Base-by-base conservation (phyloP, 768 basidiomycete genomes). In the Multifurca ochricompacta region DNA sequence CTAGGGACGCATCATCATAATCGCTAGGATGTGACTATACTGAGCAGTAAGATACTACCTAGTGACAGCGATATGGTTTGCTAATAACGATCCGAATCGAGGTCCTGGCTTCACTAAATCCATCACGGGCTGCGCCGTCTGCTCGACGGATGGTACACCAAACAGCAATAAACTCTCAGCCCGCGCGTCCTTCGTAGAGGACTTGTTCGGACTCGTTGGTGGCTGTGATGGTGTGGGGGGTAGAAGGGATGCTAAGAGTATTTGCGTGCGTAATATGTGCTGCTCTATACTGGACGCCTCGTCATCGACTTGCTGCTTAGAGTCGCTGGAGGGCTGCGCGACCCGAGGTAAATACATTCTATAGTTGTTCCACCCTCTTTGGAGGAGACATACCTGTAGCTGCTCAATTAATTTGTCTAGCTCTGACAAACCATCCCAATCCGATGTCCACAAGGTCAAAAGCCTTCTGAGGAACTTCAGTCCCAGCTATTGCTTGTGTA, bases 1-100 rank as follows among this genome's bases (percentile, higher is more conserved):
- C 21, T 44, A 52, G 31, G 14, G 18, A 21, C 40, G 28, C 27
- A 35, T 48, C 14, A 37, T n/a, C 32, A 32, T n/a, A 30, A 35
- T 32, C 32, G 42, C 13, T 14, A 30, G 46, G 40, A 19, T 36
- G 39, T 40, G 49, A 51, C 54, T 39, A 49, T 14, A 52, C n/a
- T 50, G 28, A 37, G 51, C 31, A 10, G 40, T 49, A 46, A 57
- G 40, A 56, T 63, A 66, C 48, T 64, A 63, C 36, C 57, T 43
- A 45, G 36, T 23, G 36, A 44, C 35, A 54, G 67, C 64, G 56
- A 69, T 66, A 60, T 70, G 75, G 48, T 79, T 83, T 53, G 87
- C 74, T 53, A 89, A 73, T 42, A 91, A 69, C 64, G 90, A 71
- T 14, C 86, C 86, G 68, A 91, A 88, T 53, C 89, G 75, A 39